Conservation (phyloP, 768 basidiomycete genomes). For the Mycena olivaceomarginata region DNA sequence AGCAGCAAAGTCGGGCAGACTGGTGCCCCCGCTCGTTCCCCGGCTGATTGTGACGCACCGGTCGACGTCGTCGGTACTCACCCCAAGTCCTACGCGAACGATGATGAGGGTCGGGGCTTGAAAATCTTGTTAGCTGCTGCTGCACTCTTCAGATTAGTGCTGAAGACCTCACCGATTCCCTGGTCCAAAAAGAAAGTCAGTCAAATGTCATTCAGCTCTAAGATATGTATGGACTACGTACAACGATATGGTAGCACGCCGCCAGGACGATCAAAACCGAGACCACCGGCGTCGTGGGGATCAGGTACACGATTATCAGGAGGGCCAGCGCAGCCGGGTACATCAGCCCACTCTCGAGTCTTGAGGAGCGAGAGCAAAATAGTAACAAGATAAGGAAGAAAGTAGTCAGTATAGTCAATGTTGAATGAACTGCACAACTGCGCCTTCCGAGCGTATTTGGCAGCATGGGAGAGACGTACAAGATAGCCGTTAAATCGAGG, state of each 20-base stretch:
- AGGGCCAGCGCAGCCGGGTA: constrained; percentile 21
- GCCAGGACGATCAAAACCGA: constrained; percentile 27
- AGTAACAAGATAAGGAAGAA: background rate
- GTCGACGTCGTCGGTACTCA: constrained; percentile 27
- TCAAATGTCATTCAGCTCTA: no score
- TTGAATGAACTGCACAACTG: no score
- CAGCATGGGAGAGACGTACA: background rate
- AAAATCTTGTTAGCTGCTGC: no score
- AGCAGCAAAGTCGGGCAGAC: background rate
- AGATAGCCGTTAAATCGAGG: constrained; percentile 19
- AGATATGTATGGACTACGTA: background rate
- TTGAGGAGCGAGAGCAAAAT: background rate
- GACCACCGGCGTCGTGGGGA: constrained; percentile 9
- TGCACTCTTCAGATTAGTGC: no score
- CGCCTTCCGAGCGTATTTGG: background rate
- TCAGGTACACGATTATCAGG: background rate
- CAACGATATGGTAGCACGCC: constrained; percentile 25
- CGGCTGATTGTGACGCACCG: constrained; percentile 18
- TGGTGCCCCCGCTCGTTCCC: constrained; percentile 1
- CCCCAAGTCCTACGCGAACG: constrained; percentile 22
- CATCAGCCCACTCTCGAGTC: constrained; percentile 33
- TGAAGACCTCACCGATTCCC: constrained; percentile 2
- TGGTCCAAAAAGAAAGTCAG: background rate
- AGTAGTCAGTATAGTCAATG: no score
- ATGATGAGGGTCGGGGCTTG: constrained; percentile 31